These are phyloP conservation scores for Dimargaris verticillata DNA, from an alignment of 192 early-diverging fungal genomes.

Conservation along the genomic window DNA sequence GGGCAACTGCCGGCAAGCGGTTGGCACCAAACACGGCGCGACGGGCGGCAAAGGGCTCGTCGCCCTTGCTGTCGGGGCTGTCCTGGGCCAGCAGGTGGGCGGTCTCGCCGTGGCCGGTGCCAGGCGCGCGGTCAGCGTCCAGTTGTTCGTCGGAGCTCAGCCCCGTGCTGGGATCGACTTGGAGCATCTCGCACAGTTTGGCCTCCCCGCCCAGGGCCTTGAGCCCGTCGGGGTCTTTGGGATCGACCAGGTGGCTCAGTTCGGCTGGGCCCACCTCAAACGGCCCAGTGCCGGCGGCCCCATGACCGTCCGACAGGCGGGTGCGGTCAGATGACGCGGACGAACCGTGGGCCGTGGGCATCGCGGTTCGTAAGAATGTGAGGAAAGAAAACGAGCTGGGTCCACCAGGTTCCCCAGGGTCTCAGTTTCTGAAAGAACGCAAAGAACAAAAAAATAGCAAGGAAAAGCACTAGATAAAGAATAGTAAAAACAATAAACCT, in stretches of 20 bases:
- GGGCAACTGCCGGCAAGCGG: conserved; percentile 34
- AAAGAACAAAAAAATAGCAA: too few relatives aligned
- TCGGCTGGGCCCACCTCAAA: conserved; percentile 33
- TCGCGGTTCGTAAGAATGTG: background rate
- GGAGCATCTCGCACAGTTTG: conserved; percentile 36
- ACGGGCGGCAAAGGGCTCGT: conserved; percentile 26
- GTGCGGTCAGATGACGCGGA: conserved; percentile 10
- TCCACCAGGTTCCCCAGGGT: too few relatives aligned
- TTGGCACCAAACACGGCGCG: conserved; percentile 29
- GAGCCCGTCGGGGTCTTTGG: conserved; percentile 41
- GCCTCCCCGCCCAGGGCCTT: conserved; percentile 38
- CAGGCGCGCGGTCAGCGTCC: conserved; percentile 6
- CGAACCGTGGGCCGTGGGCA: background rate
- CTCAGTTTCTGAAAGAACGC: too few relatives aligned
- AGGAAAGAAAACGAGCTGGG: too few relatives aligned
- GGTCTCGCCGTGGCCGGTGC: conserved; percentile 22
- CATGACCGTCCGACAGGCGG: conserved; percentile 1
- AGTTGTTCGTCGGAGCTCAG: conserved; percentile 30
- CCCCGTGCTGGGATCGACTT: conserved; percentile 41
- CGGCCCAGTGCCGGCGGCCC: conserved; percentile 2
- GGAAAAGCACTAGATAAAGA: too few relatives aligned
- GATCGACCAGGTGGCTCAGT: conserved; percentile 42
- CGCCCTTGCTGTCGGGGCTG: conserved; percentile 4
- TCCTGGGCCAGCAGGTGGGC: conserved; percentile 11
- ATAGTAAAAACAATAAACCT: too few relatives aligned